phyloP scores from a whole-genome alignment of 108 stramenopile species.

The Chaetoceros muelleri region DNA sequence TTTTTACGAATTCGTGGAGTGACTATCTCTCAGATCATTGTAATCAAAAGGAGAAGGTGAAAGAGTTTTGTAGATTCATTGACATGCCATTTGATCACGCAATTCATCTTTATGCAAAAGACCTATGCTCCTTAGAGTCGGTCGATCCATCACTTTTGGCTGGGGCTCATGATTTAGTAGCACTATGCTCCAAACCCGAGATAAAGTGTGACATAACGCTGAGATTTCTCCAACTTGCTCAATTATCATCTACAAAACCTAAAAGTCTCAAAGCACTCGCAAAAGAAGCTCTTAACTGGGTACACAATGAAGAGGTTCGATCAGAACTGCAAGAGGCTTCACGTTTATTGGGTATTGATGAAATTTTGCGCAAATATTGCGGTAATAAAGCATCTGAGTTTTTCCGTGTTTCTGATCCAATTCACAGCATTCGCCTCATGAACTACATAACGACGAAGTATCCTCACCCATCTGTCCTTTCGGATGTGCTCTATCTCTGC shows the following conservation, averaged over 20 bases:
- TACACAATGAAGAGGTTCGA: conserved; percentile 40
- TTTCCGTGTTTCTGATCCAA: conserved; percentile 69
- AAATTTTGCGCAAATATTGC: conserved; percentile 66
- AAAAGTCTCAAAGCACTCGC: conserved; percentile 46
- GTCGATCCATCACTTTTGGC: neutral
- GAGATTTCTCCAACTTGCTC: conserved; percentile 52
- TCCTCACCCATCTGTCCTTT: conserved; percentile 26
- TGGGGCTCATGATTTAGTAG: conserved; percentile 12
- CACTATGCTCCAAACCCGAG: conserved; percentile 40
- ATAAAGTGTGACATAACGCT: conserved; percentile 53
- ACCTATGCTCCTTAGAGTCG: conserved; percentile 31
- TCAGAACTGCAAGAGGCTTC: conserved; percentile 74
- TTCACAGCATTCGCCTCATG: conserved; percentile 51
- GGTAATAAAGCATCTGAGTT: conserved; percentile 67
- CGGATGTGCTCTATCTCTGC: conserved; percentile 50
- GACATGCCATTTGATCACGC: conserved; percentile 44
- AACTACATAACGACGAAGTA: conserved; percentile 53
- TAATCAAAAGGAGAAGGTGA: conserved; percentile 18
- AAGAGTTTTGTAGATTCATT: conserved; percentile 35
- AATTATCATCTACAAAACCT: conserved; percentile 50
- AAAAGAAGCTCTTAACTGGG: conserved; percentile 52
- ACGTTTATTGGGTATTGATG: conserved; percentile 54
- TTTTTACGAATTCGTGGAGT: conserved; percentile 8
- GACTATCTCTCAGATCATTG: conserved; percentile 2
- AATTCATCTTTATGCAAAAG: conserved; percentile 32